A percentile compares a stretch with the other conserved stretches of the same genome.
Conservation (phyloP, 768 basidiomycete species). For the Tricholoma sp. region DNA sequence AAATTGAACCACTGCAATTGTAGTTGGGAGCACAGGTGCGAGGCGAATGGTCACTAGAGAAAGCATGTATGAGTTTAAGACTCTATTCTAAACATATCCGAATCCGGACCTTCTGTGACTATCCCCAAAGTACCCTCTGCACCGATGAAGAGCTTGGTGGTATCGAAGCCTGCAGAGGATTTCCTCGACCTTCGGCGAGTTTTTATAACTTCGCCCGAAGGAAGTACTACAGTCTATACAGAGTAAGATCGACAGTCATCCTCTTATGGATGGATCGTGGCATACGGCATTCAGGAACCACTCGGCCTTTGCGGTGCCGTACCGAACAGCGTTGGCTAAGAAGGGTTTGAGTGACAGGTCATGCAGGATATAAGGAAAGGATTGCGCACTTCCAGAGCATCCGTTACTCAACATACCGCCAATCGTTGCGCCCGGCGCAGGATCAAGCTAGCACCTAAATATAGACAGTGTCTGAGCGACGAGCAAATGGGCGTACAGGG, state of each 20-base stretch:
- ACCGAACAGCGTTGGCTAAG: slow-evolving; percentile 73
- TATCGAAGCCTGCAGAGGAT: slow-evolving; percentile 83
- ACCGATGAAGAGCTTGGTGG: slow-evolving; percentile 82
- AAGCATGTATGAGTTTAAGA: neutral
- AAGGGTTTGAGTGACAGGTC: too few relatives aligned
- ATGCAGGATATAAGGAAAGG: neutral
- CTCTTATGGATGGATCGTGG: too few relatives aligned
- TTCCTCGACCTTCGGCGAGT: slow-evolving; percentile 77
- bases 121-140: slow-evolving; percentile 80
- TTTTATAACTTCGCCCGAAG: slow-evolving; percentile 86
- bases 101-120: slow-evolving; percentile 66
- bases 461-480: neutral
- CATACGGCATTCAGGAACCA: slow-evolving; percentile 74
- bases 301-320: slow-evolving; percentile 85
- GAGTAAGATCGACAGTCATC: neutral
- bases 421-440: slow-evolving; percentile 74
- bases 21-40: slow-evolving; percentile 76
- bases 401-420: slow-evolving; percentile 87
- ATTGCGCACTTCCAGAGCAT: slow-evolving; percentile 67
- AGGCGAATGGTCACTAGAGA: slow-evolving; percentile 69
- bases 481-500: slow-evolving; percentile 40
- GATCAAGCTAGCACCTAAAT: slow-evolving; percentile 54
- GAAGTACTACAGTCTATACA: slow-evolving; percentile 77
- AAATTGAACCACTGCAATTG: slow-evolving; percentile 80
- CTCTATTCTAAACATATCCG: too few relatives aligned